These are phyloP conservation scores for Blastobotrys robertii DNA, from an alignment of 805 yeast species.

Conservation along the genomic window DNA sequence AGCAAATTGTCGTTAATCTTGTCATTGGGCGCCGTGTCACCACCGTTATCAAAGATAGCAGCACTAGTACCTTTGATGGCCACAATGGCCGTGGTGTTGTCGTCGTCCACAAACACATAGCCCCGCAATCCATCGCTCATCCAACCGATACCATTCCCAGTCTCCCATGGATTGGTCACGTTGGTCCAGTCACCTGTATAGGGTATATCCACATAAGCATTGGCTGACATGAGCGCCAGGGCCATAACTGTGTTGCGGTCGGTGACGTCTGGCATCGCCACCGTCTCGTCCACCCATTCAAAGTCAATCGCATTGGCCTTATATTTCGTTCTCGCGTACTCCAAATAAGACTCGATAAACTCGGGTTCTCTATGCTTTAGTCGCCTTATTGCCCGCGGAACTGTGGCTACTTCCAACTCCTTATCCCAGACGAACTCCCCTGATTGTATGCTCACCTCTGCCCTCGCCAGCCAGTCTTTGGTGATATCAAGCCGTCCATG, in stretches of 20 bases:
- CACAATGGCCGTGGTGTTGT: conserved; percentile 53
- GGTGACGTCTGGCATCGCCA: conserved; percentile 60
- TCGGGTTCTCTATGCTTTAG: conserved; percentile 44
- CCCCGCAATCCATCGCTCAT: conserved; percentile 77
- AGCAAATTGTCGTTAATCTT: conserved; percentile 78
- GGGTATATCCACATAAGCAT: conserved; percentile 81
- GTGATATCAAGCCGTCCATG: conserved; percentile 41
- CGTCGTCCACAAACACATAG: conserved; percentile 65
- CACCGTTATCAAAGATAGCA: conserved; percentile 44
- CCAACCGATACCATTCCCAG: conserved; percentile 69
- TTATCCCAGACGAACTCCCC: conserved; percentile 12
- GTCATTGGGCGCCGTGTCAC: conserved; percentile 71
- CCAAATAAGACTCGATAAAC: conserved; percentile 55
- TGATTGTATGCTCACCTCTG: no score
- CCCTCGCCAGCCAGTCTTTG: conserved; percentile 8
- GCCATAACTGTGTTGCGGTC: conserved; percentile 66
- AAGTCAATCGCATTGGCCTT: conserved; percentile 22
- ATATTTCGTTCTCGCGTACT: conserved; percentile 36
- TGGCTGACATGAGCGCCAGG: conserved; percentile 77
- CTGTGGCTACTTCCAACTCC: conserved; percentile 22
- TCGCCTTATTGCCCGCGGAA: conserved; percentile 25
- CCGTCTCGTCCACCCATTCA: conserved; percentile 54
- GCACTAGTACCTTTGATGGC: conserved; percentile 91
- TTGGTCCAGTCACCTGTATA: conserved; percentile 81
- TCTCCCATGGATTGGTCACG: conserved; percentile 50